Conservation (phyloP, 2,329 filamentous ascomycete species). For the Aspergillus luchuensis region DNA sequence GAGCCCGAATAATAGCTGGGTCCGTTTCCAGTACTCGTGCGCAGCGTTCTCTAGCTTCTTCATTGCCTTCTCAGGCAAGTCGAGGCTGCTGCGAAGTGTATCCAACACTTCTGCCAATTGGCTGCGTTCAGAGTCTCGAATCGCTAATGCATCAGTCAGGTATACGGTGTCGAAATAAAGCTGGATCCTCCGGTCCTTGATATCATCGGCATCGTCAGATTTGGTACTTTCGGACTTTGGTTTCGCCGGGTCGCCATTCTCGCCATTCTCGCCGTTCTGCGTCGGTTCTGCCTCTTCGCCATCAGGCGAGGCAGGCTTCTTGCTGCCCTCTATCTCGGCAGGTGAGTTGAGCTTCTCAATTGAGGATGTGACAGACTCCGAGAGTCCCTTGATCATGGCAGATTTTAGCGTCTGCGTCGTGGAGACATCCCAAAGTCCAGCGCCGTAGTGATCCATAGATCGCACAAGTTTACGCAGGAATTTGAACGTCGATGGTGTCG, state of each 20-base stretch:
- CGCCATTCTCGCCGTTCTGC: constrained; percentile 12
- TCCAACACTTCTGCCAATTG: constrained; percentile 52
- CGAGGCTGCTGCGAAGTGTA: constrained; percentile 50
- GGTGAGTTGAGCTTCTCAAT: constrained; percentile 26
- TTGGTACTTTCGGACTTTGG: background rate
- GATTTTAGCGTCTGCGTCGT: constrained; percentile 66
- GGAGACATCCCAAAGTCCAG: constrained; percentile 77
- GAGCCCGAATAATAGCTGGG: constrained; percentile 77
- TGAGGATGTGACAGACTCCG: constrained; percentile 21
- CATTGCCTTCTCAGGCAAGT: constrained; percentile 51
- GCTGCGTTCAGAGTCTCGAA: constrained; percentile 11
- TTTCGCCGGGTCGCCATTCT: background rate
- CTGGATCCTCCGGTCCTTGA: constrained; percentile 40
- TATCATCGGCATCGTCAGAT: constrained; percentile 12
- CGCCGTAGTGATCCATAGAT: constrained; percentile 69
- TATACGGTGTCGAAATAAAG: constrained; percentile 43
- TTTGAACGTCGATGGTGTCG: constrained; percentile 72
- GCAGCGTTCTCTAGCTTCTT: constrained; percentile 64
- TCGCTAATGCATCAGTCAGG: constrained; percentile 30
- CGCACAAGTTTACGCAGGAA: constrained; percentile 67
- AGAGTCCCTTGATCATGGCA: constrained; percentile 56
- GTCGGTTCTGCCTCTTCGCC: constrained; percentile 6
- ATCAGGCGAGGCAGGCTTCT: background rate
- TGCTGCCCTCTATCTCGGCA: background rate
- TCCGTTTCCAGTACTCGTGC: constrained; percentile 80